Evolutionary conservation across 202 grass and related monocot genomes (phyloP).

Genomic region (Zizania palustris): DNA sequence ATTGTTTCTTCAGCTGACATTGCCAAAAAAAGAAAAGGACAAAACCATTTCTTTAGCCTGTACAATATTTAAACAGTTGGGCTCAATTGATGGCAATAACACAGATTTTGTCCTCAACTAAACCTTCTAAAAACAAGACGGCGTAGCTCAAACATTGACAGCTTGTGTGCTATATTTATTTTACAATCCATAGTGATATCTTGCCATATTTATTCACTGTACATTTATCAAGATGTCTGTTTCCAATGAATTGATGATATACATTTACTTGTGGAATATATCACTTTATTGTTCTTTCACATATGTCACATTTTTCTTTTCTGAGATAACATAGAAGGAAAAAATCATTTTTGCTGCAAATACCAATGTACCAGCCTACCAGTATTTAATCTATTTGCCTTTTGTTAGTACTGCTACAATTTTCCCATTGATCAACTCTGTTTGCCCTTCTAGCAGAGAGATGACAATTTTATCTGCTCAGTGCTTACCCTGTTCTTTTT

Average conservation of each 20-base stretch:
- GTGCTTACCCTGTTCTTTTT: not conserved
- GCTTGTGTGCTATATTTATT: not conserved
- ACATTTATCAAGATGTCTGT: not conserved
- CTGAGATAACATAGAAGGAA: not conserved
- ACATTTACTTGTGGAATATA: not conserved
- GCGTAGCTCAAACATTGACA: not conserved
- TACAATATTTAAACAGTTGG: not conserved
- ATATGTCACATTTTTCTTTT: slow-evolving; percentile 5
- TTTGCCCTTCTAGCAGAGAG: not conserved
- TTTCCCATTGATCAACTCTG: not conserved
- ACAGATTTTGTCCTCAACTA: not conserved
- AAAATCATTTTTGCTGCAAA: not conserved
- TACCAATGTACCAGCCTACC: not conserved
- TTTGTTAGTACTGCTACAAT: not conserved
- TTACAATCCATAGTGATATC: not conserved
- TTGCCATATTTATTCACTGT: slow-evolving; percentile 7
- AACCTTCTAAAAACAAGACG: not conserved
- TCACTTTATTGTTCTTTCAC: not conserved
- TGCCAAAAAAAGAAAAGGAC: not conserved
- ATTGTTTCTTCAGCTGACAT: not conserved
- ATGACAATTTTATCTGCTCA: not conserved
- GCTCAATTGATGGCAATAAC: slow-evolving; percentile 8
- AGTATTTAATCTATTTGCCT: not conserved
- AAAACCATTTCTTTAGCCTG: not conserved
- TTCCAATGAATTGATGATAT: not conserved